Evolutionary conservation across 2,329 filamentous ascomycete species (phyloP).

Genomic region (Raffaelea arxii): DNA sequence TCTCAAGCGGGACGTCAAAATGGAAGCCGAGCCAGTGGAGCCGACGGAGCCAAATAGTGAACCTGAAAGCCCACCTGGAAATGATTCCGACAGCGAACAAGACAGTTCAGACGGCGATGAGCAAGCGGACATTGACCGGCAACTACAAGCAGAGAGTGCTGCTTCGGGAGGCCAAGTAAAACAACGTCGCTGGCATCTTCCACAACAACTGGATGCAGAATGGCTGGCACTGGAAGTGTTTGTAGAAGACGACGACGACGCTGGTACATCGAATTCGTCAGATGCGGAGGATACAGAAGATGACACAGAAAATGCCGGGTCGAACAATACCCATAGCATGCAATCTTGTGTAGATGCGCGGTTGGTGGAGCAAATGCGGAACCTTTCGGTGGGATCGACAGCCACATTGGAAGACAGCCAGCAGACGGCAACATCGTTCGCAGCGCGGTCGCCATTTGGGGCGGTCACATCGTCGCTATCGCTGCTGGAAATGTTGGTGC

Average conservation of each 20-base stretch:
- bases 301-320: constrained; percentile 13
- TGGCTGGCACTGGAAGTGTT: constrained; percentile 90
- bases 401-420: background rate
- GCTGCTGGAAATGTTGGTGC: constrained; percentile 78
- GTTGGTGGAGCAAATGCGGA: constrained; percentile 30
- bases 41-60: too few species aligned
- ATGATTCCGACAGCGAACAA: too few species aligned
- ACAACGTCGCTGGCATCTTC: constrained; percentile 44
- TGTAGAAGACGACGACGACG: constrained; percentile 39
- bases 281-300: constrained; percentile 38
- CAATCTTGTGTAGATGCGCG: constrained; percentile 24
- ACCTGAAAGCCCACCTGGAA: too few species aligned
- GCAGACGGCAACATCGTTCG: constrained; percentile 15
- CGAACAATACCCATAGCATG: constrained; percentile 1
- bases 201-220: constrained; percentile 70
- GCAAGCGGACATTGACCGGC: constrained; percentile 36
- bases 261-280: background rate
- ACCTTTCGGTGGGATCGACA: constrained; percentile 23
- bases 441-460: constrained; percentile 37
- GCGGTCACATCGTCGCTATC: constrained; percentile 53
- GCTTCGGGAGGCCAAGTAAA: constrained; percentile 4
- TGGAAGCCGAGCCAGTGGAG: constrained; percentile 10
- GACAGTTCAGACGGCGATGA: too few species aligned
- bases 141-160: constrained; percentile 29
- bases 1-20: constrained; percentile 54